Evolutionary conservation across 306 rosid species (phyloP).

Genomic region (Astragalus membranaceus): DNA sequence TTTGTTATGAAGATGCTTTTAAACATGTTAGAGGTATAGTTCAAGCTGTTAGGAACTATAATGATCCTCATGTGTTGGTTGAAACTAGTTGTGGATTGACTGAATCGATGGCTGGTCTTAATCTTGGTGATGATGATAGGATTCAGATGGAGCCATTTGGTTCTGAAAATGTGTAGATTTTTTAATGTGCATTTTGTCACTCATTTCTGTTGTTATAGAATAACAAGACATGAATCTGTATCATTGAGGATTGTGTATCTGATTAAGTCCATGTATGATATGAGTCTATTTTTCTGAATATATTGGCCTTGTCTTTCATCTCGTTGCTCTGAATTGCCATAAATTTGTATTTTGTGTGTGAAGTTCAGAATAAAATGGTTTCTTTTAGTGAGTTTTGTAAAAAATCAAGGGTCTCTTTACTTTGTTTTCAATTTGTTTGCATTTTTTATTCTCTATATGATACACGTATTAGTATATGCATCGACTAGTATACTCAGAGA

Average conservation of each 20-base stretch:
- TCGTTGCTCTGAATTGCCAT: background rate
- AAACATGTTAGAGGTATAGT: constrained; percentile 54
- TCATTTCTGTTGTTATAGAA: background rate
- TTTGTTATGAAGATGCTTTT: constrained; percentile 39
- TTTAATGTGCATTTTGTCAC: background rate
- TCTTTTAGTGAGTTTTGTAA: background rate
- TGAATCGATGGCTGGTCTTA: constrained; percentile 37
- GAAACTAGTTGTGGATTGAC: constrained; percentile 47
- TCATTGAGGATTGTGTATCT: background rate
- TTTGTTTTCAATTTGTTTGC: too few species aligned
- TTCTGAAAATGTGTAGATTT: background rate
- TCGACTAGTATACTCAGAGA: too few species aligned
- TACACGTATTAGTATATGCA: too few species aligned
- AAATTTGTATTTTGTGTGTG: background rate
- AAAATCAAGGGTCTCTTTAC: background rate
- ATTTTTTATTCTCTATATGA: too few species aligned
- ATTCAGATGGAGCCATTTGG: background rate
- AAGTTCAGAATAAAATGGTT: background rate
- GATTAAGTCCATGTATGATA: background rate
- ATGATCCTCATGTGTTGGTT: constrained; percentile 52
- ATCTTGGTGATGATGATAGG: constrained; percentile 33
- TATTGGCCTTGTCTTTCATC: background rate
- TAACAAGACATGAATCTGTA: background rate
- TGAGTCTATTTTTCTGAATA: background rate
- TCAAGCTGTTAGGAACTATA: constrained; percentile 54